These are phyloP conservation scores for Mycena epipterygia DNA, from an alignment of 768 basidiomycete species.

Conservation along the genomic window DNA sequence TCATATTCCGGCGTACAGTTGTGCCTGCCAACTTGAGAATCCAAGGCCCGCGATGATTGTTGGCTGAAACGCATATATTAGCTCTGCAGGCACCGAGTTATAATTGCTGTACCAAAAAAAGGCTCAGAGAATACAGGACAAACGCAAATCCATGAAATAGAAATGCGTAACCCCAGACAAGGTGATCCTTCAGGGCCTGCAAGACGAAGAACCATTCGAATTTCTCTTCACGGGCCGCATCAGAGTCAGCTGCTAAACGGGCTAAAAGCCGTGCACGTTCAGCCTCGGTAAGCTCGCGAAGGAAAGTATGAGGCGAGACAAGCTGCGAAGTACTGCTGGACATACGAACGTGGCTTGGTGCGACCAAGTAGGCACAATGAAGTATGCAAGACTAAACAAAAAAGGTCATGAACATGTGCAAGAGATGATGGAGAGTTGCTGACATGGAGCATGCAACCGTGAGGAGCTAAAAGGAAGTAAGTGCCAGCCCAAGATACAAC, in stretches of 20 bases:
- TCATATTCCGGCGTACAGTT: constrained; percentile 53
- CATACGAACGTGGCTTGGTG: constrained; percentile 69
- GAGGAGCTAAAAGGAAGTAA: constrained; percentile 42
- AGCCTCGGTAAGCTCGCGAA: constrained; percentile 61
- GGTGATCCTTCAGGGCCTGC: constrained; percentile 69
- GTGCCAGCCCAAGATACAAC: not conserved
- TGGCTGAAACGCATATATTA: constrained; percentile 52
- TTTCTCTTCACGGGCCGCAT: constrained; percentile 64
- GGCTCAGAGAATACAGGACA: constrained; percentile 68
- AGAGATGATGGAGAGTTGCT: not conserved
- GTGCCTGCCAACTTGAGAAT: constrained; percentile 71
- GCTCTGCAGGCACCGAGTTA: not conserved
- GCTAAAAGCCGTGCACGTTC: constrained; percentile 65
- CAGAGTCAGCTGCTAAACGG: constrained; percentile 66
- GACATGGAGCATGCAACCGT: constrained; percentile 61
- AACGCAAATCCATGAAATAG: constrained; percentile 75
- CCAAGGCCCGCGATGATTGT: constrained; percentile 72
- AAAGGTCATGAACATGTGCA: not conserved
- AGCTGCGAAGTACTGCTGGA: constrained; percentile 27
- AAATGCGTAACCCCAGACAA: constrained; percentile 72
- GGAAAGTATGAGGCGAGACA: constrained; percentile 52
- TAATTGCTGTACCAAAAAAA: constrained; percentile 62
- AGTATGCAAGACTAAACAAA: constrained; percentile 54
- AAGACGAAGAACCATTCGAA: constrained; percentile 71
- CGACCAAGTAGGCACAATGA: constrained; percentile 71